Percentiles rank a stretch among this genome's conserved stretches.
These are phyloP conservation scores for Ganoderma lingzhi DNA, from an alignment of 1,284 basidiomycete genomes.

Conservation along the genomic window DNA sequence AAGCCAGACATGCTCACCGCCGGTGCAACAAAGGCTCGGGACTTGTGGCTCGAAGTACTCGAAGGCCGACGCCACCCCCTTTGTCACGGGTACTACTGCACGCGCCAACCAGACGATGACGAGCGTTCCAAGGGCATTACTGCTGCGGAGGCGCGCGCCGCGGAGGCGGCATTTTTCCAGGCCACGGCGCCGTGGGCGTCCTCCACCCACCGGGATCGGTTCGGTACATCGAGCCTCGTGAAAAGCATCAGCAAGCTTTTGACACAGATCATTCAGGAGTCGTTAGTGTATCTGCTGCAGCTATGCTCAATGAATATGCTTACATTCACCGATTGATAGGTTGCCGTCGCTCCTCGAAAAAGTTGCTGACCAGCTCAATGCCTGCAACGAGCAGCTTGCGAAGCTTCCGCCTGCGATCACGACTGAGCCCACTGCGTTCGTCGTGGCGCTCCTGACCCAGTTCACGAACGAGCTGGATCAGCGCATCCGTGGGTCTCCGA, in stretches of 20 bases:
- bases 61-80: slow-evolving; percentile 53
- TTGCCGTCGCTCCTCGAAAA: slow-evolving; percentile 47
- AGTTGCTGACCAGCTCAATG: slow-evolving; percentile 47
- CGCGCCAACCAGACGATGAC: slow-evolving; percentile 68
- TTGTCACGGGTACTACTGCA: slow-evolving; percentile 71
- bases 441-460: slow-evolving; percentile 52
- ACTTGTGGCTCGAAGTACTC: slow-evolving; percentile 62
- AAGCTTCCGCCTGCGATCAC: slow-evolving; percentile 51
- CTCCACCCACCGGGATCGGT: slow-evolving; percentile 51
- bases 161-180: slow-evolving; percentile 57
- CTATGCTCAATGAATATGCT: background rate
- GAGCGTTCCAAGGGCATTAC: slow-evolving; percentile 53
- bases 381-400: slow-evolving; percentile 46
- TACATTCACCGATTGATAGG: slow-evolving; percentile 43
- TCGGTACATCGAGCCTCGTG: slow-evolving; percentile 67
- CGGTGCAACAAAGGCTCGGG: slow-evolving; percentile 52
- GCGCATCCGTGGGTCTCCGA: slow-evolving; percentile 45
- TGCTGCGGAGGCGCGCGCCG: slow-evolving; percentile 46
- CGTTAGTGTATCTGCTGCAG: slow-evolving; percentile 16
- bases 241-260: slow-evolving; percentile 59
- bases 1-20: slow-evolving; percentile 64
- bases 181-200: slow-evolving; percentile 58
- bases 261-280: slow-evolving; percentile 40
- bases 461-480: slow-evolving; percentile 52
- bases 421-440: slow-evolving; percentile 53